Evolutionary conservation across 2,329 filamentous ascomycete species (phyloP).

Genomic region (Diaporthe longicolla): DNA sequence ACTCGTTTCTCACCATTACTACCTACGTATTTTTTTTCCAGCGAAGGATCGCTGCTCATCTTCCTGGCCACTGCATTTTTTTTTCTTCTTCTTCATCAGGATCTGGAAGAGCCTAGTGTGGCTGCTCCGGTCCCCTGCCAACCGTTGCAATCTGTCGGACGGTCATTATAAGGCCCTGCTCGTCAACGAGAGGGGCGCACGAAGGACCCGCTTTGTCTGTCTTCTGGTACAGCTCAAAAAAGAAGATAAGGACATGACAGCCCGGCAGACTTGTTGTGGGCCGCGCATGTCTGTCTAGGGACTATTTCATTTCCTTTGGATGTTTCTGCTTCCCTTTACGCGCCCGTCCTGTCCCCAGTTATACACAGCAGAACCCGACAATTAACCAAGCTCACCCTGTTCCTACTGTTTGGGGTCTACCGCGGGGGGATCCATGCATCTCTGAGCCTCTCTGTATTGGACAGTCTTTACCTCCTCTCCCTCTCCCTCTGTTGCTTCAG

Average conservation of each 20-base stretch:
- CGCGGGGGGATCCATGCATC: conserved; percentile 37
- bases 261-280: conserved; percentile 23
- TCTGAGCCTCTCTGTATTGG: conserved; percentile 35
- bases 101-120: conserved; percentile 33
- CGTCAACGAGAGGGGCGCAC: background rate
- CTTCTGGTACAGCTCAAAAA: conserved; percentile 8
- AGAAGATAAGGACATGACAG: conserved; percentile 34
- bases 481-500: conserved; percentile 2
- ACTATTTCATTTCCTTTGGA: conserved; percentile 31
- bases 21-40: background rate
- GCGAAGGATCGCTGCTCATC: conserved; percentile 35
- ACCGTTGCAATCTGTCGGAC: conserved; percentile 33
- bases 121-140: conserved; percentile 26
- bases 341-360: conserved; percentile 28
- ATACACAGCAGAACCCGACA: conserved; percentile 28
- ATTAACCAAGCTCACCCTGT: conserved; percentile 24
- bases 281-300: conserved; percentile 21
- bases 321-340: conserved; percentile 32
- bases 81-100: background rate
- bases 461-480: background rate
- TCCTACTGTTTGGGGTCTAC: conserved; percentile 27
- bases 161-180: conserved; percentile 22
- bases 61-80: conserved; percentile 34
- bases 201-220: conserved; percentile 9
- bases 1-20: conserved; percentile 17